Evolutionary conservation across 352 stramenopile species (phyloP).

Genomic region (Hyaloperonospora arabidopsidis): DNA sequence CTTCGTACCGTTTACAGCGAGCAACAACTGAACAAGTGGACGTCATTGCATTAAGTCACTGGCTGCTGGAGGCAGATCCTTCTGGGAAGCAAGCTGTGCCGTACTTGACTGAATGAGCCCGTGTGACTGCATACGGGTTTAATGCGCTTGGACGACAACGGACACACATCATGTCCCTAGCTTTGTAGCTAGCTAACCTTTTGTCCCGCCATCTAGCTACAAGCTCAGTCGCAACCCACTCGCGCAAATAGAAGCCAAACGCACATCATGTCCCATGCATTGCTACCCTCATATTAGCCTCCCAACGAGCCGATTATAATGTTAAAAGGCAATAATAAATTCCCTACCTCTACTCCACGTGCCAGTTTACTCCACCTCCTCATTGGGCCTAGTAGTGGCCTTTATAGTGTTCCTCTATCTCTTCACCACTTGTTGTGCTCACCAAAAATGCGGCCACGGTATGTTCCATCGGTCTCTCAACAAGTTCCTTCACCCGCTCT

Average conservation of each 20-base stretch:
- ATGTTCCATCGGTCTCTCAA: constrained; percentile 16
- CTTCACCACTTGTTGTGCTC: constrained; percentile 16
- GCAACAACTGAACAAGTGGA: too few relatives aligned
- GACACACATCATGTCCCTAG: too few relatives aligned
- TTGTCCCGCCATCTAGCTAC: too few relatives aligned
- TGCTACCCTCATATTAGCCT: constrained; percentile 38
- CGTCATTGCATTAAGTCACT: too few relatives aligned
- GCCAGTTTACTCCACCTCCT: constrained; percentile 4
- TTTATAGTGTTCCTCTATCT: constrained; percentile 23
- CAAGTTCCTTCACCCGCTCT: constrained; percentile 13
- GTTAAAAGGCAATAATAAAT: constrained; percentile 28
- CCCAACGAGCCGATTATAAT: constrained; percentile 32
- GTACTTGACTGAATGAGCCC: too few relatives aligned
- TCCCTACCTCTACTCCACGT: constrained; percentile 15
- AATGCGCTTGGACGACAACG: too few relatives aligned
- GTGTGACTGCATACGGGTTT: too few relatives aligned
- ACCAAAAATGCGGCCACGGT: constrained; percentile 18
- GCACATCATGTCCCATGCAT: constrained; percentile 17
- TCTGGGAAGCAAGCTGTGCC: too few relatives aligned
- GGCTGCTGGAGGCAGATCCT: too few relatives aligned
- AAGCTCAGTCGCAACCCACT: not conserved
- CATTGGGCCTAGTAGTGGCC: constrained; percentile 5
- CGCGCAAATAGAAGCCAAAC: constrained; percentile 5
- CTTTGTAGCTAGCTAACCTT: too few relatives aligned
- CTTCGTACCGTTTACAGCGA: too few relatives aligned